Evolutionary conservation across 2,329 filamentous ascomycete genomes (phyloP).

Genomic region (Trichoderma breve): DNA sequence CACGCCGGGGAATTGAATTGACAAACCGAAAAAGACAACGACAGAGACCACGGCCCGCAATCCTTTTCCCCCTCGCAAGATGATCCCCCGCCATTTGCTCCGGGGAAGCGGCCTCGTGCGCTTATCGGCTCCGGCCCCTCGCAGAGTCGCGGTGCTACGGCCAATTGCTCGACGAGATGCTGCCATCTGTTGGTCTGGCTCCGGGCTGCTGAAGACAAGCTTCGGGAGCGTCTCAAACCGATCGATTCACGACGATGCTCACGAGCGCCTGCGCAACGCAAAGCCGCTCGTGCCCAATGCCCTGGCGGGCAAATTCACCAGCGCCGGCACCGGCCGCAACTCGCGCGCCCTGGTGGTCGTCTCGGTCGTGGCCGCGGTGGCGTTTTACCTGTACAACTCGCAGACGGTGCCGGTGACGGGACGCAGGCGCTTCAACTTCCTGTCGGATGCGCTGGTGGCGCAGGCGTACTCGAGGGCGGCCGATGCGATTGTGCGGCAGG

Average conservation of each 20-base stretch:
- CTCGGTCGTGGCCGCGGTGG: slow-evolving; percentile 44
- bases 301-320: slow-evolving; percentile 28
- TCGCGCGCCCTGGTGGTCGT: slow-evolving; percentile 39
- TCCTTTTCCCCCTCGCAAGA: background rate
- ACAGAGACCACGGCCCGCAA: background rate
- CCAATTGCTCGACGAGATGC: background rate
- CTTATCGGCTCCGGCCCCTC: background rate
- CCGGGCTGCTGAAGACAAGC: background rate
- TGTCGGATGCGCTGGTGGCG: slow-evolving; percentile 57
- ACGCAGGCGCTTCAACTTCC: slow-evolving; percentile 67
- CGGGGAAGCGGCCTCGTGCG: slow-evolving; percentile 4
- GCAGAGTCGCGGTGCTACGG: background rate
- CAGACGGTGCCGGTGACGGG: slow-evolving; percentile 72
- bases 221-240: slow-evolving; percentile 20
- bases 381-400: slow-evolving; percentile 66
- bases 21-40: background rate
- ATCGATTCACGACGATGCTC: slow-evolving; percentile 24
- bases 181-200: background rate
- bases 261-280: slow-evolving; percentile 32
- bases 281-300: slow-evolving; percentile 34
- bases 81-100: slow-evolving; percentile 9
- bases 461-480: slow-evolving; percentile 33
- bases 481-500: slow-evolving; percentile 49
- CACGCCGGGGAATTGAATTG: background rate
- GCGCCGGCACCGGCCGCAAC: slow-evolving; percentile 31